Base-by-base conservation (phyloP, 23 red algal species). In the Gracilaria gracilis region DNA sequence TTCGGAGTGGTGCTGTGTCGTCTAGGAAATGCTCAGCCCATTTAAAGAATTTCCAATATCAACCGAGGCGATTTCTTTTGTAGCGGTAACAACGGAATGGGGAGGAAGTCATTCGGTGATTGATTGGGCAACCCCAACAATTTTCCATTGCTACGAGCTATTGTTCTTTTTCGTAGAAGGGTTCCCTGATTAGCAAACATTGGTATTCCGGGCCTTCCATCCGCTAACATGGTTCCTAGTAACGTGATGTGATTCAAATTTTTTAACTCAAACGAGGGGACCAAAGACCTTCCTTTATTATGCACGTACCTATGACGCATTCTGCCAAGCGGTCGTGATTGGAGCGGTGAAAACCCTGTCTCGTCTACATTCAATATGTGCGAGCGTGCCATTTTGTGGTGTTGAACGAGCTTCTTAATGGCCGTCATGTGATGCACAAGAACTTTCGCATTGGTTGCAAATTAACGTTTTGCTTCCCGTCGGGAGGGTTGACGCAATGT, bases 361-460 rank as follows among this genome's bases (percentile, higher is more conserved):
- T 76, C 71, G 32, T 76, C 71, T 76, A 76, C 36, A 44, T 76
- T n/a, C n/a, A n/a, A n/a, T n/a, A n/a, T 76, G 32, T 39, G 71
- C 8, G 38, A 48, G 36, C n/a, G 15, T 9, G 8, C 29, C 8
- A 76, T 76, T 8, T 51, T 24, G 32, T 76, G 32, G 6, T 39
- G 6, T 44, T 76, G 9, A n/a, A 51, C 40, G 9, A 76, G 9
- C 23, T 44, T 51, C 71, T 76, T 51, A 9, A 76, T 8, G 11
- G 25, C 34, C 8, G 29, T 51, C 71, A 76, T 44, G 71, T 76
- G 12, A 35, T 24, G n/a, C 7, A 66, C 61, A 9, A 76, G 71
- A 9, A 76, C 71, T 44, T 76, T 51, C 38, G 71, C 71, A 24
- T 76, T 76, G n/a, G 46, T 51, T 8, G 71, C 71, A 8, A 5